Conservation (phyloP, 768 basidiomycete genomes). For the Boletus sp. region DNA sequence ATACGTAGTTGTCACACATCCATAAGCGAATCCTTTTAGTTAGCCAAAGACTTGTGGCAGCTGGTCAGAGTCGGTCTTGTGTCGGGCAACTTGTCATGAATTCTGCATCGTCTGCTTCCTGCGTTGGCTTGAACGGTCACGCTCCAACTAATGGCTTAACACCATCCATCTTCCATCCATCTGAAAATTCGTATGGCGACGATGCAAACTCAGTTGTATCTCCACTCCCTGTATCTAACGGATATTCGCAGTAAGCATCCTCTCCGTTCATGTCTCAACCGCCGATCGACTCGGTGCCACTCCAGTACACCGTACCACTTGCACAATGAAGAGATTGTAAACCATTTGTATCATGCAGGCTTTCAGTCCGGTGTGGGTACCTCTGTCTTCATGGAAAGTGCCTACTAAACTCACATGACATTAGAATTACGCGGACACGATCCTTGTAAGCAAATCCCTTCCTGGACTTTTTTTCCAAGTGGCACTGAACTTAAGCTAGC, state of each 20-base stretch:
- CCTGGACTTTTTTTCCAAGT: conserved; percentile 2
- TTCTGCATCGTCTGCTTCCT: conserved; percentile 32
- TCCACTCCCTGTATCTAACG: conserved; percentile 49
- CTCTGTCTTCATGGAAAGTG: conserved; percentile 7
- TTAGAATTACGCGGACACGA: conserved; percentile 80
- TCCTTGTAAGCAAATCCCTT: conserved; percentile 52
- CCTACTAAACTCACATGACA: conserved; percentile 14
- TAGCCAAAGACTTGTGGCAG: not conserved
- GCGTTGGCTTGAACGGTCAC: conserved; percentile 48
- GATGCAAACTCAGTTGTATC: conserved; percentile 20
- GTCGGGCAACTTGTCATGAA: conserved; percentile 22
- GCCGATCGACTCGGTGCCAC: conserved; percentile 10
- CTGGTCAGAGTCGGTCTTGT: not conserved
- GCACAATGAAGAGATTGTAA: conserved; percentile 76
- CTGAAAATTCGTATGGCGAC: conserved; percentile 38
- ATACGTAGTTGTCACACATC: conserved; percentile 11
- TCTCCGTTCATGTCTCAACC: not conserved
- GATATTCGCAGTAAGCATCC: conserved; percentile 55
- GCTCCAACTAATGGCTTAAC: conserved; percentile 48
- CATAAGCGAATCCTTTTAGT: conserved; percentile 21
- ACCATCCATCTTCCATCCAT: conserved; percentile 35
- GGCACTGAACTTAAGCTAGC: conserved; percentile 39
- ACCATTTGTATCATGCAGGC: conserved; percentile 74
- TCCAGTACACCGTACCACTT: conserved; percentile 47
- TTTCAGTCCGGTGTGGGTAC: conserved; percentile 77